Evolutionary conservation across 345 rosid genomes (phyloP), one percentile per base, ranked within the genome.

Genomic region (Brassica nigra): DNA sequence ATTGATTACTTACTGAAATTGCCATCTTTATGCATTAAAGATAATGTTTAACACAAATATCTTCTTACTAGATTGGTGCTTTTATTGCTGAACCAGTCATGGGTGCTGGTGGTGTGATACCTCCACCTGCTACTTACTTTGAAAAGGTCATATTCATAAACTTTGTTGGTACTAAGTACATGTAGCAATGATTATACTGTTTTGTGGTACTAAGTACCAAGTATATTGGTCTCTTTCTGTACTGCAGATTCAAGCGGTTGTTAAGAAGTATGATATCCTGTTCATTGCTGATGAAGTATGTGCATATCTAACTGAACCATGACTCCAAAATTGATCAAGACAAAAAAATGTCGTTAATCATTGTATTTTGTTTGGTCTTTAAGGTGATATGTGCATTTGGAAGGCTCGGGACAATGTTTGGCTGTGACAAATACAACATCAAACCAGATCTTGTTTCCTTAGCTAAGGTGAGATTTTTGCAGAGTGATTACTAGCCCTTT

Each of bases 381-480:
- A 79, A 95, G 99, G 99, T 93, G 29, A 90, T 95, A 37, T 91
- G 98, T 86, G 99, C 97, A 66, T 95, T 93, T 86, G 99, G 99
- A 82, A 89, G 99, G 83, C 93, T 95, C 18, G 99, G 99, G 8
- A 88, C 95, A 6, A 91, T 91, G 98, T 93, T 74, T 84, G 99
- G 99, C 6, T 85, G 93, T 82, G 98, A 93, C 81, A 91, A 89
- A 84, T 95, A 88, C 88, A 86, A 87, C 80, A 91, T 93, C 18
- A 89, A 91, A 73, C 97, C 98, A 55, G 98, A 91, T 74, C 94
- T 93, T 81, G 98, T 93, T 14, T 80, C 94, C 34, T 18, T 93
- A 44, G 99, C 98, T 27, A 93, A 93, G 97, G 99, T 91, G 83
- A 85, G 68, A 57, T 15, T 67, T 34, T 5, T 23, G 66, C 42